Evolutionary conservation across 1,139 yeast genomes (phyloP).

Genomic region (Lodderomyces beijingensis): DNA sequence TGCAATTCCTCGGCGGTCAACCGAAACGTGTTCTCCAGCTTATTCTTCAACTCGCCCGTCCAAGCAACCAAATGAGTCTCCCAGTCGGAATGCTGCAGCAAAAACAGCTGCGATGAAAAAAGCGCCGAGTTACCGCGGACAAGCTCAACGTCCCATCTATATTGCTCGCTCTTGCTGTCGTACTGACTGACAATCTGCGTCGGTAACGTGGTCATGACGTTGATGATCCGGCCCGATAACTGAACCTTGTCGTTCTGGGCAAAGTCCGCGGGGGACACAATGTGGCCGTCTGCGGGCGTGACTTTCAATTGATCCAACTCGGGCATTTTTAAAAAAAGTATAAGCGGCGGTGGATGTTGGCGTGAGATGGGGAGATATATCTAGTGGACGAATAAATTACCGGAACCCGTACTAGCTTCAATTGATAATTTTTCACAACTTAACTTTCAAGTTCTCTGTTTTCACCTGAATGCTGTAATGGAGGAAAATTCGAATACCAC

Average conservation of each 20-base stretch:
- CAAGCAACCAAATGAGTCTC: constrained; percentile 87
- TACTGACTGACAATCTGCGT: constrained; percentile 47
- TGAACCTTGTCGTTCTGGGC: constrained; percentile 24
- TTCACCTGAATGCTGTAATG: too few relatives aligned
- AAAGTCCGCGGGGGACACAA: constrained; percentile 30
- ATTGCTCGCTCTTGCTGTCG: constrained; percentile 22
- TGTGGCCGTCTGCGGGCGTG: constrained; percentile 6
- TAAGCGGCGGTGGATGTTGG: too few relatives aligned
- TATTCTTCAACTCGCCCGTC: constrained; percentile 80
- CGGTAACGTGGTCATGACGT: constrained; percentile 68
- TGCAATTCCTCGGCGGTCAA: constrained; percentile 24
- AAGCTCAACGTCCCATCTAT: constrained; percentile 53
- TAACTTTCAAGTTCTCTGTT: too few relatives aligned
- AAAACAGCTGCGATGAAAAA: constrained; percentile 65
- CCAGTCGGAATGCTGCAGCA: constrained; percentile 71
- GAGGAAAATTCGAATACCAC: too few relatives aligned
- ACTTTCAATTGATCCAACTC: constrained; percentile 7
- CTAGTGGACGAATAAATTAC: too few relatives aligned
- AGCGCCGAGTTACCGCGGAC: constrained; percentile 84
- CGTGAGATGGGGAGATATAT: too few relatives aligned
- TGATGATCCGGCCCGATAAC: constrained; percentile 61
- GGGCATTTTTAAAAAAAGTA: constrained; percentile 8
- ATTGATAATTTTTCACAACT: too few relatives aligned
- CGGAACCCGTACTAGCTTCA: too few relatives aligned
- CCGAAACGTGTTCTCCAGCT: constrained; percentile 16